A percentile compares a stretch with the other conserved stretches of the same genome.
Evolutionary conservation across 2,329 filamentous ascomycete species (phyloP).

Genomic region (Aureobasidium pullulans): DNA sequence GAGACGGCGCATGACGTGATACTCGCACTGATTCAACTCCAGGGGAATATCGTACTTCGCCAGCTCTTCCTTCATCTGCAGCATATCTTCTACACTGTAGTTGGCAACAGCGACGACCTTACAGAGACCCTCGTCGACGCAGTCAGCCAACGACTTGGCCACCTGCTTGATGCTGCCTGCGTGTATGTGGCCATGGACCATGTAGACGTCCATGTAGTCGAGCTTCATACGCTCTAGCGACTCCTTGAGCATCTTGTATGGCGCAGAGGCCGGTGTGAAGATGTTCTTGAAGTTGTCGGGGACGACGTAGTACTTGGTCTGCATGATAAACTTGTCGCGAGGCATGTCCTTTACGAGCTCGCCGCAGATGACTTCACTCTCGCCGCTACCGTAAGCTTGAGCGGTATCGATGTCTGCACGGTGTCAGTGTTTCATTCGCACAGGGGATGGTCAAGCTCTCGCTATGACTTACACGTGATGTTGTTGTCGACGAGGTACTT

Average conservation of each 20-base stretch:
- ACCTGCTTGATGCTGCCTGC: conserved; percentile 32
- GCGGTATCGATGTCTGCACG: conserved; percentile 35
- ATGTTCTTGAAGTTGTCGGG: conserved; percentile 29
- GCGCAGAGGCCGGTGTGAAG: conserved; percentile 27
- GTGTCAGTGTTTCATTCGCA: not conserved
- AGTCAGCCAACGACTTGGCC: conserved; percentile 36
- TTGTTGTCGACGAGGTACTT: conserved; percentile 29
- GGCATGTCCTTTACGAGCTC: conserved; percentile 32
- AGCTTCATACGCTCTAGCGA: conserved; percentile 33
- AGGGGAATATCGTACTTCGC: conserved; percentile 32
- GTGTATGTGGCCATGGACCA: conserved; percentile 39
- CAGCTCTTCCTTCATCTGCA: conserved; percentile 36
- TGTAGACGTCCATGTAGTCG: conserved; percentile 33
- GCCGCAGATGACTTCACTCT: conserved; percentile 37
- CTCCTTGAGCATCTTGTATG: conserved; percentile 29
- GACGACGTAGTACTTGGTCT: conserved; percentile 36
- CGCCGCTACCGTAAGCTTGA: conserved; percentile 36
- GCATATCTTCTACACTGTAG: conserved; percentile 36
- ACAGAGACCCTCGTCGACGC: conserved; percentile 35
- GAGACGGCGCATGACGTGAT: conserved; percentile 34
- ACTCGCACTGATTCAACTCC: conserved; percentile 40
- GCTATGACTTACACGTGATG: conserved; percentile 25
- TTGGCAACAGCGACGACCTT: conserved; percentile 39
- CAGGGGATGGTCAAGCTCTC: not conserved
- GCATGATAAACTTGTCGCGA: conserved; percentile 32